Evolutionary conservation across 1,284 basidiomycete species (phyloP).

Genomic region (Trichosporon sp.): DNA sequence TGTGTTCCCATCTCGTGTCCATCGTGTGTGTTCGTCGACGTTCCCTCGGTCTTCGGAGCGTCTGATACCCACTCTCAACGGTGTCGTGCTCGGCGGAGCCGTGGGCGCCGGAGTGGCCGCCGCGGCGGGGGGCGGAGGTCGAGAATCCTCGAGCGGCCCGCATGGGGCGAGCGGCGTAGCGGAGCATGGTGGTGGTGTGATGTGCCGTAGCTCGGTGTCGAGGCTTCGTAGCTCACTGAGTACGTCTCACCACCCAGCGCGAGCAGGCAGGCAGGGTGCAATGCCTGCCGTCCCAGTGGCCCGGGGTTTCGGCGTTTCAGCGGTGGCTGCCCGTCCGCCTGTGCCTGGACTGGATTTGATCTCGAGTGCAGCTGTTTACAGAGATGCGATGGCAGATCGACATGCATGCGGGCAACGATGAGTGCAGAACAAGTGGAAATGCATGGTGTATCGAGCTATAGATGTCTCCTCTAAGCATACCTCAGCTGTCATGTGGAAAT

Average conservation of each 20-base stretch:
- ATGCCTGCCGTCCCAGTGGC: constrained; percentile 8
- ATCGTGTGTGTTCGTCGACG: not conserved
- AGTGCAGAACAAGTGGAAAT: not conserved
- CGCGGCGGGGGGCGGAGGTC: constrained; percentile 34
- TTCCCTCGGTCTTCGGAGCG: not conserved
- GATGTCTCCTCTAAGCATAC: constrained; percentile 54
- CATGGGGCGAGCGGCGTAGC: constrained; percentile 28
- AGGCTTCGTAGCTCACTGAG: constrained; percentile 2
- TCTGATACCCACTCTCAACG: constrained; percentile 37
- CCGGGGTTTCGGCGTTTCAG: constrained; percentile 17
- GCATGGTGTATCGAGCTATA: not conserved
- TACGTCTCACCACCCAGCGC: constrained; percentile 1
- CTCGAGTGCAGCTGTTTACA: not conserved
- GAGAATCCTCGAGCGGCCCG: constrained; percentile 26
- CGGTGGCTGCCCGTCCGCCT: constrained; percentile 12
- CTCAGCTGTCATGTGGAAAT: constrained; percentile 32
- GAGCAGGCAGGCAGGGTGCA: constrained; percentile 8
- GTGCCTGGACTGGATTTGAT: constrained; percentile 13
- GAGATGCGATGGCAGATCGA: not conserved
- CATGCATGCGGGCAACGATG: not conserved
- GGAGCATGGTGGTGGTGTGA: constrained; percentile 28
- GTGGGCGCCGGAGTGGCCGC: constrained; percentile 29
- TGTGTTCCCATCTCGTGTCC: not conserved
- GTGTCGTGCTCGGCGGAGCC: constrained; percentile 35
- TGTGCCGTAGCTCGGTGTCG: constrained; percentile 14